Evolutionary conservation across 208 protist genomes (phyloP).

Genomic region (Cochliopodium minus): DNA sequence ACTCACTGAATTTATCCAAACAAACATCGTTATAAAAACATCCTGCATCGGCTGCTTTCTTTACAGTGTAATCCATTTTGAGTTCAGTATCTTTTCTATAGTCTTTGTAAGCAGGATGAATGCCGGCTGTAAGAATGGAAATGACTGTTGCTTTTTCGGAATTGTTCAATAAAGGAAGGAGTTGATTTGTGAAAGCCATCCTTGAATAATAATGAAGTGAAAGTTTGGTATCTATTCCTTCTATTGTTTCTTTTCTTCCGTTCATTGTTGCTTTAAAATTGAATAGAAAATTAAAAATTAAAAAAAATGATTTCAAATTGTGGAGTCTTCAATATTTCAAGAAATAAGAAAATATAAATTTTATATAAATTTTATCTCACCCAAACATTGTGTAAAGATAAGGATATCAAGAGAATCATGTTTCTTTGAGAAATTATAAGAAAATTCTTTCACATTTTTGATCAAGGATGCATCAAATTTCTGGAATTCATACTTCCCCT

Average conservation of each 20-base stretch:
- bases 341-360: too few species aligned
- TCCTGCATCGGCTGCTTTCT: constrained; percentile 18
- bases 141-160: background rate
- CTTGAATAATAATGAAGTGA: constrained; percentile 18
- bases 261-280: constrained; percentile 8
- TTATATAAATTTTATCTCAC: too few species aligned
- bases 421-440: background rate
- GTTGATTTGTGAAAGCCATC: constrained; percentile 8
- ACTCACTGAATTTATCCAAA: constrained; percentile 15
- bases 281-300: background rate
- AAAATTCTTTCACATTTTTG: constrained; percentile 1
- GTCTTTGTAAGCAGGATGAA: constrained; percentile 11
- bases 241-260: constrained; percentile 13
- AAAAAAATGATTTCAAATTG: too few species aligned
- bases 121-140: constrained; percentile 7
- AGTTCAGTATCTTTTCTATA: constrained; percentile 13
- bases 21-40: constrained; percentile 19
- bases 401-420: too few species aligned
- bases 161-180: background rate
- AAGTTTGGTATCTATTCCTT: constrained; percentile 19
- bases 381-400: too few species aligned
- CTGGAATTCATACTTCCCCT: constrained; percentile 10
- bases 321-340: too few species aligned
- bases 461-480: constrained; percentile 6
- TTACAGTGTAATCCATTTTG: constrained; percentile 6